Percentiles rank a stretch among this genome's conserved stretches.
Conservation (phyloP, 495 filamentous ascomycete genomes). For the Aspergillus sclerotiicarbonarius region DNA sequence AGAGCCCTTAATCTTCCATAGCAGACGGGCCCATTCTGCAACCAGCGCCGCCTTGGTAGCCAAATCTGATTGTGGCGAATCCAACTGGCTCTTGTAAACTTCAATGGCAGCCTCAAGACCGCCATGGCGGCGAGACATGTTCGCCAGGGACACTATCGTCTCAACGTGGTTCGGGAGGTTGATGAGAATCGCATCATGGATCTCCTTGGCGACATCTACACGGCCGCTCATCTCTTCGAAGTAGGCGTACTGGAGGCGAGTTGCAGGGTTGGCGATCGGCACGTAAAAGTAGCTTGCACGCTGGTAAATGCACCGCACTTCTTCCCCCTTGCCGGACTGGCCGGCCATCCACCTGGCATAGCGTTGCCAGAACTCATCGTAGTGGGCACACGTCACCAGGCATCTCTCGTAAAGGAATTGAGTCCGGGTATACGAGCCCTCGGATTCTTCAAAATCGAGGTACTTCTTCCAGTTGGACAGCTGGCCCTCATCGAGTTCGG, state of each 20-base stretch:
- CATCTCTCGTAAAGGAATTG: constrained; percentile 92
- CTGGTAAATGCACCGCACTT: constrained; percentile 91
- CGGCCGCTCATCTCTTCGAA: constrained; percentile 86
- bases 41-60: constrained; percentile 84
- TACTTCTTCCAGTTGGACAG: constrained; percentile 95
- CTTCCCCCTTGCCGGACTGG: constrained; percentile 78
- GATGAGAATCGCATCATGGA: constrained; percentile 77
- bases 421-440: constrained; percentile 72
- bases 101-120: constrained; percentile 86
- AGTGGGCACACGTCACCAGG: constrained; percentile 86
- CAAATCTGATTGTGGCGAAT: constrained; percentile 66
- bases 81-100: constrained; percentile 77
- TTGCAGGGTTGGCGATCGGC: constrained; percentile 74
- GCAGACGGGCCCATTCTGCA: constrained; percentile 81
- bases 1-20: constrained; percentile 90
- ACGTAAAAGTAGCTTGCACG: constrained; percentile 80
- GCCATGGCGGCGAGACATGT: constrained; percentile 77
- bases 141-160: constrained; percentile 85
- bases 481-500: constrained; percentile 81
- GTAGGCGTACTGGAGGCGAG: constrained; percentile 87
- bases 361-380: constrained; percentile 96
- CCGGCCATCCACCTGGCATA: constrained; percentile 97
- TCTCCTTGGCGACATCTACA: constrained; percentile 73
- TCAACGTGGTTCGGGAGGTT: constrained; percentile 74
- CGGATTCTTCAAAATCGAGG: constrained; percentile 90